Base-by-base conservation (phyloP, 1,284 basidiomycete genomes). In the Heliocybe sulcata region DNA sequence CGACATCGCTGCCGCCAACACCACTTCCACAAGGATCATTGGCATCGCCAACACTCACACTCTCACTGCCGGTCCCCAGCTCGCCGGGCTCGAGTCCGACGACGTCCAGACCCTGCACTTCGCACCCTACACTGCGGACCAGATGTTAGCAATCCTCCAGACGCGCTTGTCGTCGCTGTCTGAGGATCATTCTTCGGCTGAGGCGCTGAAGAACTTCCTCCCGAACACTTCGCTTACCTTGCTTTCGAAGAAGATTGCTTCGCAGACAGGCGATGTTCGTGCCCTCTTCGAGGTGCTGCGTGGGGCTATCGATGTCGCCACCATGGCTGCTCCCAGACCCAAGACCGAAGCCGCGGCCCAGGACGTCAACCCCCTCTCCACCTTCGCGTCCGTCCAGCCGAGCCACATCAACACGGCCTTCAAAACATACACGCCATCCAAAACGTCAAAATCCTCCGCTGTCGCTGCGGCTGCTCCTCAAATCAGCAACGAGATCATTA, bases 1-100 rank as follows among this genome's bases (percentile, higher is more conserved):
- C 65, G 76, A 80, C 1, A 72, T 90, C 19, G 76, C 85, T 11
- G 73, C 77, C 48, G 68, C 76, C 2, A 69, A 78, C 54, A 65
- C 77, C 1, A 65, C 74, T 10, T 72, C 69, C 45, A 63, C 90
- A 51, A 80, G 87, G 45, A 70, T 88, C 42, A 82, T 92, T 58
- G 88, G 85, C 51, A 91, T 92, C 62, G 89, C 89, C 27, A 92
- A 92, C 59, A 90, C 87, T 0, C 89, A 92, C 63, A 91, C 89
- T 3, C 79, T 92, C 12, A 83, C 85, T 1, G 77, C 83, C 2
- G 68, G 73, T 1, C 72, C 76, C 22, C 58, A 65, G 2, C 64
- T 73, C 12, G 67, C 73, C 2, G 54, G 67, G 8, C 60, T 64
- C 20, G 68, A 75, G 16, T 63, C 75, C 10, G 66, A 65, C 25